phyloP scores from a whole-genome alignment of 805 yeast species.

The Saturnispora mendoncae region DNA sequence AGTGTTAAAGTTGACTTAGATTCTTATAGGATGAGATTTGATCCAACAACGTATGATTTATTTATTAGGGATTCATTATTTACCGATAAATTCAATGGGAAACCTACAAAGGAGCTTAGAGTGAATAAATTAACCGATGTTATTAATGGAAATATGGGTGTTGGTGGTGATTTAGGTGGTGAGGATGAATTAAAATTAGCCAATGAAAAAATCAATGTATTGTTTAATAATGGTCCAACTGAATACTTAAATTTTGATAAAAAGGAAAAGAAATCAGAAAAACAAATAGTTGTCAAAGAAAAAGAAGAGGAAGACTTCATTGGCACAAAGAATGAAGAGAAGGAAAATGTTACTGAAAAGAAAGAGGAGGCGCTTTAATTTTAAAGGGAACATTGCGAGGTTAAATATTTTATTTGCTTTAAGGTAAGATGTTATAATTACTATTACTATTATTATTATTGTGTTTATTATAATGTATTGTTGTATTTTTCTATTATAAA shows the following conservation, averaged over 20 bases:
- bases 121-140: constrained; percentile 28
- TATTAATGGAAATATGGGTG: constrained; percentile 47
- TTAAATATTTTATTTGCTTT: no score
- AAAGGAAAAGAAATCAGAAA: background rate
- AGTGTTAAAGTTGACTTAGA: constrained; percentile 72
- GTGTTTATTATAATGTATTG: constrained; percentile 1
- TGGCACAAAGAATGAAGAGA: constrained; percentile 9
- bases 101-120: constrained; percentile 14
- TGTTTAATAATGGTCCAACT: constrained; percentile 35
- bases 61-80: constrained; percentile 56
- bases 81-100: constrained; percentile 19
- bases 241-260: constrained; percentile 18
- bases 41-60: constrained; percentile 68
- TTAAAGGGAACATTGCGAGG: no score
- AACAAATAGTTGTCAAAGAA: background rate
- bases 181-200: constrained; percentile 29
- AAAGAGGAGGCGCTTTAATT: background rate
- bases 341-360: background rate
- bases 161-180: constrained; percentile 39
- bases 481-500: constrained; percentile 1
- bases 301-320: no score
- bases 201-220: constrained; percentile 27
- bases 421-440: background rate
- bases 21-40: constrained; percentile 74
- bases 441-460: background rate